Evolutionary conservation across 2,329 filamentous ascomycete species (phyloP), one percentile per base, ranked within the genome.

Genomic region (Fusarium tricinctum): DNA sequence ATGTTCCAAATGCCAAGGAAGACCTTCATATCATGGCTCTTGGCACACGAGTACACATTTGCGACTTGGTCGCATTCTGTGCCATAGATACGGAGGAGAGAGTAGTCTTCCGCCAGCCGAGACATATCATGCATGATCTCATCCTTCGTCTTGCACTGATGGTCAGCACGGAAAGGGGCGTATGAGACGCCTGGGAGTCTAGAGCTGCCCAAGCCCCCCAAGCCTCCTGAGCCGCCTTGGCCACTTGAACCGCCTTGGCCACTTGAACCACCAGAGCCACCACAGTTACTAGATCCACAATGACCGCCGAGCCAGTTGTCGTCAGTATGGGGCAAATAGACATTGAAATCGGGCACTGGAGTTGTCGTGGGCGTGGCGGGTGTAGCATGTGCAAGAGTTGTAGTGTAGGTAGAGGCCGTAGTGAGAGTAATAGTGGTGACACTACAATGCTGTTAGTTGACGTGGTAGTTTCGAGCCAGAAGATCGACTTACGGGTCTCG

Each of bases 1-100:
- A 92, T 84, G 68, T 92, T 83, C 78, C 86, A 95, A 62, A 96
- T 84, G 54, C 93, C 94, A 14, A 91, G 85, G 78, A 97, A 92
- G 32, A 97, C 80, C 77, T 89, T 90, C 76, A 92, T 85, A 47
- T 85, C 85, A 72, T 88, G 84, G n/a, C 83, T 78, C 72, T 87
- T 87, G 38, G 89, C 91, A 10, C 90, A 89, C 13, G 83, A 78
- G 32, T 91, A 81, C 19, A 91, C 86, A 15, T 84, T 87, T 4
- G 83, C 77, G 39, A 93, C 85, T 77, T 94, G 91, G 73, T 92
- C 82, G 78, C 93, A 97, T 78, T 94, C 92, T 58, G 89, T 88
- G 52, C 93, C 93, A 75, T 97, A 97, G 74, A 92, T 86, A 50
- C 94, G 91, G 55, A 97, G 81, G 35, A 89, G 78, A 19, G 83